These are phyloP conservation scores for Chaetomium sp. DNA, from an alignment of 2,329 filamentous ascomycete species.

Conservation along the genomic window DNA sequence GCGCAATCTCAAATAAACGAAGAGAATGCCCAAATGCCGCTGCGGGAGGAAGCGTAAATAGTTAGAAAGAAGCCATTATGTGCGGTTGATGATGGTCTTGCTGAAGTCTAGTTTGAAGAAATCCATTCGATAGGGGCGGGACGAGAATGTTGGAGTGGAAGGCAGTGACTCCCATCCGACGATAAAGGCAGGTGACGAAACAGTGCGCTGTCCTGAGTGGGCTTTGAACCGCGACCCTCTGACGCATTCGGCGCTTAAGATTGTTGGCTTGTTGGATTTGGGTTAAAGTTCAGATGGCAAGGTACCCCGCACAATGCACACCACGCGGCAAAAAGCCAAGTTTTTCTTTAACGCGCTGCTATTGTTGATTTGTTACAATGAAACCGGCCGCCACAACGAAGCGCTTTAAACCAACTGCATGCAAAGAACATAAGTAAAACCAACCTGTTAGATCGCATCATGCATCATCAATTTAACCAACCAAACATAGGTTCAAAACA, in stretches of 20 bases:
- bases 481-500: too few relatives aligned
- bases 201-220: constrained; percentile 2
- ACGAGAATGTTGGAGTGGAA: background rate
- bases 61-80: constrained; percentile 10
- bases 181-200: background rate
- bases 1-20: background rate
- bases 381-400: too few relatives aligned
- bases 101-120: background rate
- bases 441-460: background rate
- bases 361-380: background rate
- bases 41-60: background rate
- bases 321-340: background rate
- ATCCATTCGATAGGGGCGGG: background rate
- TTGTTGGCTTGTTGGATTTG: background rate
- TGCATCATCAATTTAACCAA: too few relatives aligned
- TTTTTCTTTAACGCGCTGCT: background rate
- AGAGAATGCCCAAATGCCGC: constrained; percentile 3
- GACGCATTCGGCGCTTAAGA: constrained; percentile 1
- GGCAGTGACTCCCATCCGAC: constrained; percentile 6
- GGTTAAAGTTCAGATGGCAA: background rate
- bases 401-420: too few relatives aligned
- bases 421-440: background rate
- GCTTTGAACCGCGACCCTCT: background rate
- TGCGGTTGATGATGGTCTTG: background rate
- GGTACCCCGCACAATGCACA: background rate